A percentile compares a stretch with the other conserved stretches of the same genome.
Evolutionary conservation across 805 yeast genomes (phyloP).

Genomic region (Millerago galiae): DNA sequence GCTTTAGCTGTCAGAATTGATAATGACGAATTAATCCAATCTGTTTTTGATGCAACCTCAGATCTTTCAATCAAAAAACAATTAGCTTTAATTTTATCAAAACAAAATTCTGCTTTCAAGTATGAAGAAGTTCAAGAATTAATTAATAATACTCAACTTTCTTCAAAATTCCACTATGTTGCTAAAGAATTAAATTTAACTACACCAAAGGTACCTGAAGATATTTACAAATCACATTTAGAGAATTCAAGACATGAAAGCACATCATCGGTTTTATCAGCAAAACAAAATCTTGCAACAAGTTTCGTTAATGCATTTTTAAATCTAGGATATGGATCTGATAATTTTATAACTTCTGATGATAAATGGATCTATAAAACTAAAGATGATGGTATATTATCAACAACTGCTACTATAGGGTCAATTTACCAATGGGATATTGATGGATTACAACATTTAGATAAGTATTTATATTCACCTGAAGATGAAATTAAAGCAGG

Average conservation of each 20-base stretch:
- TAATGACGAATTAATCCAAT: constrained; percentile 66
- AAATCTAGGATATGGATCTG: constrained; percentile 87
- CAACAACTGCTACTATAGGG: constrained; percentile 90
- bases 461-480: constrained; percentile 78
- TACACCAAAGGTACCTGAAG: constrained; percentile 92
- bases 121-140: constrained; percentile 75
- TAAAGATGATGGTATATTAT: constrained; percentile 83
- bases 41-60: constrained; percentile 75
- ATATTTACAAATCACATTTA: constrained; percentile 84
- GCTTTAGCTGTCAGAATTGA: constrained; percentile 85
- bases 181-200: constrained; percentile 82
- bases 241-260: constrained; percentile 52
- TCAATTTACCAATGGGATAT: constrained; percentile 88
- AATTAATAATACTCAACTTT: constrained; percentile 70
- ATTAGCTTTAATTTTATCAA: constrained; percentile 81
- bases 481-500: constrained; percentile 93
- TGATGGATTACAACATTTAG: constrained; percentile 85
- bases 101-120: constrained; percentile 78
- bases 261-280: constrained; percentile 58
- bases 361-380: constrained; percentile 90
- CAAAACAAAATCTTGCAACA: constrained; percentile 91
- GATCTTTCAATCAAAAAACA: constrained; percentile 80
- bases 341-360: constrained; percentile 70
- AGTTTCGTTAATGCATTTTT: constrained; percentile 90
- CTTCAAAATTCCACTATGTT: constrained; percentile 74